Conservation (phyloP, 148 eudicot genomes). For the Rhododendron griersonianum region DNA sequence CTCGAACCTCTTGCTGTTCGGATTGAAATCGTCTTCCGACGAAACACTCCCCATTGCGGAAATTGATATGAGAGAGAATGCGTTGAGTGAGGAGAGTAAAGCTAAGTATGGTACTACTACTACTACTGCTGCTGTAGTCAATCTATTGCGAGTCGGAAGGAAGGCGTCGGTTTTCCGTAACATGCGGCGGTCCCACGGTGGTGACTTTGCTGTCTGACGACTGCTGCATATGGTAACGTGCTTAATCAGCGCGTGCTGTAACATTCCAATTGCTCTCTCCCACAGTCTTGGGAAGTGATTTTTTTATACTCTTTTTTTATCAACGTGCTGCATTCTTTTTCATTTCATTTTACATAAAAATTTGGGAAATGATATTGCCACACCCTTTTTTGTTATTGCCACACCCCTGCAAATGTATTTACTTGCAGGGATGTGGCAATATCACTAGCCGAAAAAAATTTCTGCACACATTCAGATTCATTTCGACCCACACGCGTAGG, state of each 20-base stretch:
- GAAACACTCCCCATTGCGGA: conserved; percentile 14
- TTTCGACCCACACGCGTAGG: no score
- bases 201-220: background rate
- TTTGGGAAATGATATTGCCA: no score
- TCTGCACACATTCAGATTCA: no score
- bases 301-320: no score
- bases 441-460: no score
- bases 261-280: background rate
- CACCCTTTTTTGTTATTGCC: no score
- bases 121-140: background rate
- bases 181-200: conserved; percentile 11
- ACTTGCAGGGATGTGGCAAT: no score
- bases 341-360: no score
- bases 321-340: no score
- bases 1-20: conserved; percentile 3
- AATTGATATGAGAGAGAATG: background rate
- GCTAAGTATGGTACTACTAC: background rate
- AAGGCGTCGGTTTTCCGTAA: background rate
- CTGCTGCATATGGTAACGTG: background rate
- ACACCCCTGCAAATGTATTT: no score
- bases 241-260: background rate
- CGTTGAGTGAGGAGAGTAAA: background rate
- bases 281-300: no score
- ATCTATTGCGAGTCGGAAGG: no score
- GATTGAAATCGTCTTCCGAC: conserved; percentile 16